These are phyloP conservation scores for Solidago caesia DNA, from an alignment of 129 eudicot genomes.

Conservation along the genomic window DNA sequence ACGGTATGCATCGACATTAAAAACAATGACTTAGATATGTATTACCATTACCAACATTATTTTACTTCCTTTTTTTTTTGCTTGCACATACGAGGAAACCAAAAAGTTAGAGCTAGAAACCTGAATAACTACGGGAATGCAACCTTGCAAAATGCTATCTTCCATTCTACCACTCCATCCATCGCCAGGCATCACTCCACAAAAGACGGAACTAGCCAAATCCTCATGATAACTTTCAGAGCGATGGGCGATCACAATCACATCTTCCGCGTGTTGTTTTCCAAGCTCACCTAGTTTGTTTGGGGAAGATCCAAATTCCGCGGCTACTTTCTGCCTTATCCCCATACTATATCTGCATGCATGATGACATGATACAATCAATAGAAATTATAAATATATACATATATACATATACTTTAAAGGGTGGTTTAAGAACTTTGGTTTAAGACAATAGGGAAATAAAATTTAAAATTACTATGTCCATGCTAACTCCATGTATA, in stretches of 20 bases:
- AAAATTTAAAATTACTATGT: background rate
- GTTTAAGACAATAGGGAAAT: background rate
- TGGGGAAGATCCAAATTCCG: slow-evolving; percentile 83
- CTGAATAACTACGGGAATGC: slow-evolving; percentile 97
- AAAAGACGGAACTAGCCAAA: slow-evolving; percentile 76
- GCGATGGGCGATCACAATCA: slow-evolving; percentile 69
- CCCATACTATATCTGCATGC: slow-evolving; percentile 93
- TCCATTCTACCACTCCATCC: slow-evolving; percentile 99
- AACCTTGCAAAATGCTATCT: slow-evolving; percentile 92
- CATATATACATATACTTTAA: too few relatives aligned
- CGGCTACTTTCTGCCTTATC: slow-evolving; percentile 85
- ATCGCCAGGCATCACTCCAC: slow-evolving; percentile 99
- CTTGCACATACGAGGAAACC: background rate
- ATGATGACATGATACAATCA: slow-evolving; percentile 18
- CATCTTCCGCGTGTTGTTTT: slow-evolving; percentile 80
- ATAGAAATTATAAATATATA: background rate
- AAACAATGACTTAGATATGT: background rate
- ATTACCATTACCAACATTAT: background rate
- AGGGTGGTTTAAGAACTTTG: background rate
- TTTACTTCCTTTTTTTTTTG: background rate
- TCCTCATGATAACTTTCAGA: slow-evolving; percentile 64
- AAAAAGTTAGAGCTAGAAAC: slow-evolving; percentile 29
- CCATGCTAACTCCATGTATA: background rate
- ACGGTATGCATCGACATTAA: too few relatives aligned
- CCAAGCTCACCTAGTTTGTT: slow-evolving; percentile 84